Conservation (phyloP, 2,329 filamentous ascomycete species). For the Laburnicola sp. region DNA sequence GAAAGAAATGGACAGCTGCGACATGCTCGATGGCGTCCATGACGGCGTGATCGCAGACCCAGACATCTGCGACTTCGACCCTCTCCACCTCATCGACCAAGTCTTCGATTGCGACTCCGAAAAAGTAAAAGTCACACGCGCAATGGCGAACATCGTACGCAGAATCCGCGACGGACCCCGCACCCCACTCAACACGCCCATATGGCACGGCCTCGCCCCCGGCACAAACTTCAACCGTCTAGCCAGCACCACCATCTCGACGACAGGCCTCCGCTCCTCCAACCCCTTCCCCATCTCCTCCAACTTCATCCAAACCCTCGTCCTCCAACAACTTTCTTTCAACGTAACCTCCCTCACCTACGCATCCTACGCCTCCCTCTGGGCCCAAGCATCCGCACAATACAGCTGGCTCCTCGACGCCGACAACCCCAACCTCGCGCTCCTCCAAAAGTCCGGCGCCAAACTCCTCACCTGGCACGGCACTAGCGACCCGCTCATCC, state of each 20-base stretch:
- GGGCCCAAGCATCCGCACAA: constrained; percentile 23
- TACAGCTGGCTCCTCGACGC: constrained; percentile 27
- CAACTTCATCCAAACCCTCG: constrained; percentile 23
- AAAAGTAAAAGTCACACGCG: constrained; percentile 19
- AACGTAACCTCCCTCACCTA: constrained; percentile 22
- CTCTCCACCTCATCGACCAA: constrained; percentile 14
- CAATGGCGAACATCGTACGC: constrained; percentile 26
- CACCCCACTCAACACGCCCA: constrained; percentile 10
- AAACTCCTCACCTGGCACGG: constrained; percentile 39
- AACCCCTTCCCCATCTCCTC: constrained; percentile 21
- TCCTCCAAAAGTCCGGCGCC: constrained; percentile 24
- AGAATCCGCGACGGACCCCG: constrained; percentile 24
- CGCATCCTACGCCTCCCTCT: constrained; percentile 18
- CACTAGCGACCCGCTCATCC: constrained; percentile 28
- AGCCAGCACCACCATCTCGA: constrained; percentile 16
- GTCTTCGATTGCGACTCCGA: constrained; percentile 25
- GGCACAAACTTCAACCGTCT: constrained; percentile 18
- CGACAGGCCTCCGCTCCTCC: constrained; percentile 22
- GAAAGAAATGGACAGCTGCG: constrained; percentile 30
- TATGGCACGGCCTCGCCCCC: constrained; percentile 17
- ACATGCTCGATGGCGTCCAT: constrained; percentile 29
- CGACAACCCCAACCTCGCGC: constrained; percentile 29
- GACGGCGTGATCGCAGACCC: constrained; percentile 42
- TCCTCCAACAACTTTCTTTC: constrained; percentile 19
- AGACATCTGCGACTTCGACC: constrained; percentile 29